These are phyloP conservation scores for Ophiostoma sp. DNA, from an alignment of 2,329 filamentous ascomycete genomes.

Conservation along the genomic window DNA sequence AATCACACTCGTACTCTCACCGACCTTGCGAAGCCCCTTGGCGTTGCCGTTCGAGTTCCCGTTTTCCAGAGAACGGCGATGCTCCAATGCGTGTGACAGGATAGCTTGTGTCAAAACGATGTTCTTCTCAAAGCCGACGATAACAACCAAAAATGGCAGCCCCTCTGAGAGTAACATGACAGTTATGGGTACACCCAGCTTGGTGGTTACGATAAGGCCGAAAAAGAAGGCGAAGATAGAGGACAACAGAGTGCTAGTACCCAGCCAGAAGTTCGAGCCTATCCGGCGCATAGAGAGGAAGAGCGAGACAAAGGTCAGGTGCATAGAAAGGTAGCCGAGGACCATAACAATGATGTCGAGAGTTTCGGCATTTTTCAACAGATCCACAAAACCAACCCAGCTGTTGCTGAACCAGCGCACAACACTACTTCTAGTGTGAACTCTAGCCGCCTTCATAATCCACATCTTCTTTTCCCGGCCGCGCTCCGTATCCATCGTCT, in stretches of 20 bases:
- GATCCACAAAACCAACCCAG: constrained; percentile 79
- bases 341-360: constrained; percentile 97
- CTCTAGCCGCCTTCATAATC: constrained; percentile 89
- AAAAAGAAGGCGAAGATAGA: constrained; percentile 96
- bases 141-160: constrained; percentile 94
- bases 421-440: constrained; percentile 57
- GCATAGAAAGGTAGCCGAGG: constrained; percentile 94
- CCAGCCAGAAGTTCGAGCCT: constrained; percentile 97
- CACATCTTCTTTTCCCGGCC: constrained; percentile 77
- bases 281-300: constrained; percentile 95
- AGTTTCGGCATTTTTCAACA: constrained; percentile 81
- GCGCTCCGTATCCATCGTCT: constrained; percentile 38
- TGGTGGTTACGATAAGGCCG: constrained; percentile 83
- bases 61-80: constrained; percentile 44
- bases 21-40: constrained; percentile 26
- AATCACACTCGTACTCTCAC: constrained; percentile 62
- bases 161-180: constrained; percentile 92
- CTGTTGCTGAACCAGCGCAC: constrained; percentile 68
- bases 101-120: constrained; percentile 94
- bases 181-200: constrained; percentile 87
- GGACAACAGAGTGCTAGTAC: constrained; percentile 81
- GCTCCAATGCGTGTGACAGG: constrained; percentile 76
- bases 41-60: not conserved
- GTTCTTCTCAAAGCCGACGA: constrained; percentile 97
- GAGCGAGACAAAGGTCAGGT: constrained; percentile 95